A percentile compares a stretch with the other conserved stretches of the same genome.
phyloP scores from a whole-genome alignment of 768 basidiomycete species.

The Amanita exitialis region DNA sequence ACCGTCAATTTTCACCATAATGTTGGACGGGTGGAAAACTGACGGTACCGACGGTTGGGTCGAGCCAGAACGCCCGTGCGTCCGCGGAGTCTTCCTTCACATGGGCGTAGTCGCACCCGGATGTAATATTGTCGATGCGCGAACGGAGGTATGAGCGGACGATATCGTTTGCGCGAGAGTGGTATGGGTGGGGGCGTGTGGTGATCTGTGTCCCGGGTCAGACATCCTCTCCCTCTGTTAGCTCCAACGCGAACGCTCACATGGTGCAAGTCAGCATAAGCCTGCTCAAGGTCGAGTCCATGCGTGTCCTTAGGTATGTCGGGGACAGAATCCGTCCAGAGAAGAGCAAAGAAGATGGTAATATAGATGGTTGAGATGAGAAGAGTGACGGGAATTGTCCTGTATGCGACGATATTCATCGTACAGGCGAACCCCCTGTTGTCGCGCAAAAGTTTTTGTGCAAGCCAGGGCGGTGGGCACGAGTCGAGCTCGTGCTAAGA shows the following conservation, averaged over 20 bases:
- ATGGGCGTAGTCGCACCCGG: conserved; percentile 33
- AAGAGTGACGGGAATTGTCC: conserved; percentile 20
- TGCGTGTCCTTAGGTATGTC: conserved; percentile 31
- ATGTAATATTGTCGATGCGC: conserved; percentile 39
- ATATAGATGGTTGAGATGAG: conserved; percentile 38
- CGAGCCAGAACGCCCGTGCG: conserved; percentile 8
- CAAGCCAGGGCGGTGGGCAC: not conserved
- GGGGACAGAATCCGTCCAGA: conserved; percentile 39
- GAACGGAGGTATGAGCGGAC: conserved; percentile 51
- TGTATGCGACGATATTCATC: conserved; percentile 10
- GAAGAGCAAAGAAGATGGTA: conserved; percentile 33
- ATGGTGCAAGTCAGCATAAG: conserved; percentile 47
- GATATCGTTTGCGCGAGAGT: conserved; percentile 66
- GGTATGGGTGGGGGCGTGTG: conserved; percentile 63
- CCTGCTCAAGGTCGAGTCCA: conserved; percentile 39
- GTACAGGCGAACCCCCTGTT: not conserved
- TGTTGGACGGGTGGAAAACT: conserved; percentile 65
- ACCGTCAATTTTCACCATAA: conserved; percentile 56
- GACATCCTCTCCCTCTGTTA: conserved; percentile 10
- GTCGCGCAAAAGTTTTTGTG: not conserved
- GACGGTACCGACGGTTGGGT: conserved; percentile 14
- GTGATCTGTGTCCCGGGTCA: conserved; percentile 34
- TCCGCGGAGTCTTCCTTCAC: conserved; percentile 34
- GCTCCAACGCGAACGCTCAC: conserved; percentile 20
- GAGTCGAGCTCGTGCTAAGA: not conserved